These are phyloP conservation scores for Sugiyamaella valdiviana DNA, from an alignment of 805 yeast species.

Conservation along the genomic window DNA sequence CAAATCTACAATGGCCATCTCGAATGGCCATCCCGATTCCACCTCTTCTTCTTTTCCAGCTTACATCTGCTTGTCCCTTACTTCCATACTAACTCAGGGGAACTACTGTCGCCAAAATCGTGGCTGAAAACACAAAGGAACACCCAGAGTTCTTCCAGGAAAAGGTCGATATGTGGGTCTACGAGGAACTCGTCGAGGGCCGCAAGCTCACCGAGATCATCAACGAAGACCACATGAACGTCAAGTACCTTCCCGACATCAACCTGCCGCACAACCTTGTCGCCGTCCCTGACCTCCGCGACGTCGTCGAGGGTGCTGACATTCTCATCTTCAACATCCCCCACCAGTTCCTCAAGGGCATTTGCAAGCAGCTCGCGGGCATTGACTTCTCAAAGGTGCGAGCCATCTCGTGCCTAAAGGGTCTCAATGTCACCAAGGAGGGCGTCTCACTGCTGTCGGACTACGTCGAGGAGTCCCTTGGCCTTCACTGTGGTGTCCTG, in stretches of 20 bases:
- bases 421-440: constrained; percentile 77
- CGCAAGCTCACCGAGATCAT: constrained; percentile 81
- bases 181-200: constrained; percentile 73
- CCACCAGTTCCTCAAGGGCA: constrained; percentile 84
- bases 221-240: constrained; percentile 87
- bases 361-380: constrained; percentile 72
- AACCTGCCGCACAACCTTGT: constrained; percentile 76
- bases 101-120: constrained; percentile 91
- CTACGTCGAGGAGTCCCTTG: constrained; percentile 71
- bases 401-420: constrained; percentile 94
- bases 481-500: constrained; percentile 89
- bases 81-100: constrained; percentile 55
- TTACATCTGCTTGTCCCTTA: too few relatives aligned
- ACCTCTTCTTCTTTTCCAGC: too few relatives aligned
- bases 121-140: constrained; percentile 76
- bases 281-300: constrained; percentile 79
- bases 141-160: constrained; percentile 66
- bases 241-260: constrained; percentile 86
- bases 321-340: constrained; percentile 91
- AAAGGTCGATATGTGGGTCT: constrained; percentile 94
- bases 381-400: constrained; percentile 62
- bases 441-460: constrained; percentile 82
- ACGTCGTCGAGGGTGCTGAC: constrained; percentile 76
- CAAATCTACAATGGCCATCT: too few relatives aligned
- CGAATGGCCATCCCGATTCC: too few relatives aligned